Base-by-base conservation (phyloP, 768 basidiomycete species). In the Hericium erinaceus region DNA sequence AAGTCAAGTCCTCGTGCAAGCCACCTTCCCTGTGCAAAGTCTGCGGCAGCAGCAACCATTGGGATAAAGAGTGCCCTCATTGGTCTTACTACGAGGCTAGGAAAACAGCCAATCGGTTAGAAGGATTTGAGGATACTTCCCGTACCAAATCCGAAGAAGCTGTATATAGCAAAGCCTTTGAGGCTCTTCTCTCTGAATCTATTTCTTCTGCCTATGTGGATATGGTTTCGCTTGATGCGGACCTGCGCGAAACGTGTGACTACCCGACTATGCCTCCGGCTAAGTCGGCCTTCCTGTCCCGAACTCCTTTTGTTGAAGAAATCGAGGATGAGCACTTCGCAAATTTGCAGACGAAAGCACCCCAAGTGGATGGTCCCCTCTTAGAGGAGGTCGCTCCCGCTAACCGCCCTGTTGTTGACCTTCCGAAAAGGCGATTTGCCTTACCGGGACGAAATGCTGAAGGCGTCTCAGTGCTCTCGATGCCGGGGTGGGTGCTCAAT, bases 161-260 rank as follows among this genome's bases (percentile, higher is more conserved):
- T n/a, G 61, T 0, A 59, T 70, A 12, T 72, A 74, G 61, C 24
- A n/a, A 4, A 5, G n/a, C 24, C 12, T 49, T 22, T 11, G 48
- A 49, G 9, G n/a, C 48, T 13, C 24, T 20, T 5, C 9, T 49
- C 16, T 6, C 12, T 9, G 48, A 49, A 49, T 4, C n/a, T 9
- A 24, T 49, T 12, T 16, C 48, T 20, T 49, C 48, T 5, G 4
- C 22, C 13, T 49, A 49, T 49, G 11, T 49, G 4, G 48, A 40
- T 40, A 11, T 10, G 39, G 39, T 10, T 11, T 10, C 39, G 10
- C 39, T 40, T 3, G 39, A 22, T 22, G 22, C 22, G 22, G 22
- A 22, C 22, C 22, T 22, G 22, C 22, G 22, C 22, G 22, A 22
- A 22, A 22, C 22, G 22, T 22, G 22, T 22, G 22, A 22, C 22